Conservation (phyloP, 2,329 filamentous ascomycete species). For the Colletotrichum incanum region DNA sequence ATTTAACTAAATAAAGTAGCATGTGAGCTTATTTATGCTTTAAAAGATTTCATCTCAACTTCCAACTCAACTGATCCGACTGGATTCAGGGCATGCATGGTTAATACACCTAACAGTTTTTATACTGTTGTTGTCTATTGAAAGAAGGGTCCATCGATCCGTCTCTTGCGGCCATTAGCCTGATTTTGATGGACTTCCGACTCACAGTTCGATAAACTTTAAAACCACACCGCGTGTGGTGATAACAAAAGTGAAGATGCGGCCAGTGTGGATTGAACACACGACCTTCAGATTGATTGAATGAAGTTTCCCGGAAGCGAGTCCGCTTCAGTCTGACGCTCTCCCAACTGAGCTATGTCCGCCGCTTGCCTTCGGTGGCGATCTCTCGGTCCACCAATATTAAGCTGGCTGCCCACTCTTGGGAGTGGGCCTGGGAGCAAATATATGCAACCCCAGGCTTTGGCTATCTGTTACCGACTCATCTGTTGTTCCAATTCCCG, state of each 20-base stretch:
- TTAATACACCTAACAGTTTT: no score
- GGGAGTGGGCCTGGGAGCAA: not conserved
- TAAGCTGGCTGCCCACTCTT: not conserved
- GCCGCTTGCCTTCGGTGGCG: not conserved
- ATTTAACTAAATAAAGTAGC: no score
- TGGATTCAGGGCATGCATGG: no score
- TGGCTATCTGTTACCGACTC: not conserved
- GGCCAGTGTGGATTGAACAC: slow-evolving; percentile 18
- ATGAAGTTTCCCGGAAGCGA: slow-evolving; percentile 5
- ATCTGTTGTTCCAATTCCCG: not conserved
- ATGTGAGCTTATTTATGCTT: no score
- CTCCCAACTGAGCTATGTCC: slow-evolving; percentile 18
- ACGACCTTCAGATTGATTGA: slow-evolving; percentile 23
- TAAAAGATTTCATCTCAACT: no score
- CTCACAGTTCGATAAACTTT: no score
- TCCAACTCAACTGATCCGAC: no score
- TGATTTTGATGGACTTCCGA: no score
- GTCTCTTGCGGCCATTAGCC: no score
- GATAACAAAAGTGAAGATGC: not conserved
- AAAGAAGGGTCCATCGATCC: no score
- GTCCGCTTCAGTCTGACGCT: slow-evolving; percentile 19
- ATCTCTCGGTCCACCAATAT: rapidly evolving
- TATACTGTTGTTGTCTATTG: no score
- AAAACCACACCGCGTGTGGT: no score
- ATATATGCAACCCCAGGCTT: not conserved